Evolutionary conservation across 228 moss, liverwort and hornwort genomes (phyloP).

Genomic region (Sphagnum fallax): DNA sequence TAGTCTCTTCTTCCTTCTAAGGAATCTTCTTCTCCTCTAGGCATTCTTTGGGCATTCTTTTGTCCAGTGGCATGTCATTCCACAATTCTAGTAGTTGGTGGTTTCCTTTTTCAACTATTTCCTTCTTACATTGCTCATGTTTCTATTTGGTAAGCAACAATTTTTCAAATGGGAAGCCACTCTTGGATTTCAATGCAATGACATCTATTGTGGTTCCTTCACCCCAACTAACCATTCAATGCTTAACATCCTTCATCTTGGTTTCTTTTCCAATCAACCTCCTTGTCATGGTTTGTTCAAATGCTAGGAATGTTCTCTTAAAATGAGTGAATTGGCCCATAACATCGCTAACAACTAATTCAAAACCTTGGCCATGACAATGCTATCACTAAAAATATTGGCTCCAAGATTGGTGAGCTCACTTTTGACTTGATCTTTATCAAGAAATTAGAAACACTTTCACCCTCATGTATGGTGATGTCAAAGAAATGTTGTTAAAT

Average conservation of each 20-base stretch:
- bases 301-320: background rate
- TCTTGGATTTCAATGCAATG: background rate
- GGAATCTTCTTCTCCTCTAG: background rate
- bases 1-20: background rate
- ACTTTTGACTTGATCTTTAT: background rate
- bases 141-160: background rate
- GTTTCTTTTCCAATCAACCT: background rate
- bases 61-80: background rate
- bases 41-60: background rate
- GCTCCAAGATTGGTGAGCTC: slow-evolving; percentile 1
- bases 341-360: background rate
- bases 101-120: background rate
- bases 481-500: background rate
- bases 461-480: background rate
- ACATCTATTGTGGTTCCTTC: background rate
- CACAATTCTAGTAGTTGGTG: background rate
- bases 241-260: background rate
- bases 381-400: background rate
- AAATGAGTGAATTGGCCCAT: background rate
- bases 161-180: background rate
- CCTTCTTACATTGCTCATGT: background rate
- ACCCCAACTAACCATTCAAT: background rate
- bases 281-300: background rate
- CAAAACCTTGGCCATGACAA: background rate
- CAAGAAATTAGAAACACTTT: background rate